These are phyloP conservation scores for Globisporangium iwayamae DNA, from an alignment of 352 stramenopile genomes.

Conservation along the genomic window DNA sequence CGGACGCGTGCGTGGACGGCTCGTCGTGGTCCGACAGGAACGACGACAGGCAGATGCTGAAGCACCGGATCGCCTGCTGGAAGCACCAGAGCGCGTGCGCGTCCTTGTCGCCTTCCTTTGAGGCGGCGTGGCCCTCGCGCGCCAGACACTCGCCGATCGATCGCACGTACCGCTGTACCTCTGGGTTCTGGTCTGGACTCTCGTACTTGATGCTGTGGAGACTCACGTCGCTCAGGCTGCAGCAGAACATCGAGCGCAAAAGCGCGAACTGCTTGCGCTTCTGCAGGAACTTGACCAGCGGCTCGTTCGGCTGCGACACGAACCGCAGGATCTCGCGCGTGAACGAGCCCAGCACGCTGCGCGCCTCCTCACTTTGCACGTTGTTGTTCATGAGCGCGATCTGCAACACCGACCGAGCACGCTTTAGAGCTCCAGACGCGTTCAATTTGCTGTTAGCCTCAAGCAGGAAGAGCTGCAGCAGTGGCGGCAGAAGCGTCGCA, in stretches of 20 bases:
- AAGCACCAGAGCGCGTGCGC: conserved; percentile 55
- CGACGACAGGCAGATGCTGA: conserved; percentile 63
- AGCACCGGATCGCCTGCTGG: conserved; percentile 68
- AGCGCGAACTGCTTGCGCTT: conserved; percentile 67
- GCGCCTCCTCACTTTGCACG: conserved; percentile 51
- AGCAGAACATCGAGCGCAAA: conserved; percentile 63
- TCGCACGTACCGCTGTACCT: conserved; percentile 46
- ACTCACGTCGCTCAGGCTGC: conserved; percentile 56
- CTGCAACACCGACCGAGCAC: conserved; percentile 44
- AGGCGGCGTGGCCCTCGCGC: conserved; percentile 49
- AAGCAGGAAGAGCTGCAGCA: conserved; percentile 64
- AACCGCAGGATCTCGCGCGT: conserved; percentile 52
- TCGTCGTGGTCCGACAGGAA: conserved; percentile 44
- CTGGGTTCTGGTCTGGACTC: conserved; percentile 24
- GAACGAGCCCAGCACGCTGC: conserved; percentile 50
- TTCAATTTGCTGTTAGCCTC: conserved; percentile 58
- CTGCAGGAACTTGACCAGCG: conserved; percentile 55
- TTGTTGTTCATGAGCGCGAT: conserved; percentile 32
- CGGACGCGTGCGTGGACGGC: conserved; percentile 12
- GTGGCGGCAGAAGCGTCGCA: conserved; percentile 41
- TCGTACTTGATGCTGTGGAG: conserved; percentile 32
- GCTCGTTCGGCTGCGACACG: conserved; percentile 50
- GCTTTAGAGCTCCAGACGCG: conserved; percentile 40
- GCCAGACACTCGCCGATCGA: conserved; percentile 68
- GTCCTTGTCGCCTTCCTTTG: conserved; percentile 28